phyloP scores from a whole-genome alignment of 2,329 filamentous ascomycete species.

The Knoxdaviesia capensis region DNA sequence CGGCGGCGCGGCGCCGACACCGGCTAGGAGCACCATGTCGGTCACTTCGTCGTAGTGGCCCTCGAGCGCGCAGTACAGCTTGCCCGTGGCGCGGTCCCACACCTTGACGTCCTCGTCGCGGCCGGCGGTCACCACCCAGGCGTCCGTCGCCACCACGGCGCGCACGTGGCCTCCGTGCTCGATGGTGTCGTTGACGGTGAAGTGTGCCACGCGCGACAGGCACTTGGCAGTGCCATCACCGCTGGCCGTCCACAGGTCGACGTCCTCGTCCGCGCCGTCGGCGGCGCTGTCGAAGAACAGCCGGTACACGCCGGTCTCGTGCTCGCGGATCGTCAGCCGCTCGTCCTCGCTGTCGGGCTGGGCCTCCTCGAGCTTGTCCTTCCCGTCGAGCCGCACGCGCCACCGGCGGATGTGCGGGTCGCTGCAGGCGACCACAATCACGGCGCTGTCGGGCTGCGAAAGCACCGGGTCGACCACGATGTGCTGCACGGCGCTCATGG shows the following conservation, averaged over 20 bases:
- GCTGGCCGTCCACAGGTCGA: constrained; percentile 80
- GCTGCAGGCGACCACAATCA: constrained; percentile 63
- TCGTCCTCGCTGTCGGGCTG: constrained; percentile 6
- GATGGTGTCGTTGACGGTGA: constrained; percentile 51
- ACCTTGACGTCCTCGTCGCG: constrained; percentile 81
- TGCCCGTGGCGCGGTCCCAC: constrained; percentile 60
- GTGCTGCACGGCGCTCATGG: constrained; percentile 61
- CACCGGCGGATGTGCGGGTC: constrained; percentile 65
- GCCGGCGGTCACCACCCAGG: constrained; percentile 73
- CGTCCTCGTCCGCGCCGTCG: constrained; percentile 34
- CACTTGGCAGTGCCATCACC: constrained; percentile 79
- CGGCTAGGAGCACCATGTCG: constrained; percentile 43
- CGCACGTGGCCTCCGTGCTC: constrained; percentile 79
- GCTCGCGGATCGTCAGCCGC: constrained; percentile 44
- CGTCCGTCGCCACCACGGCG: constrained; percentile 53
- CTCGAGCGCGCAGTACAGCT: constrained; percentile 50
- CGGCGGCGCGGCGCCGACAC: constrained; percentile 14
- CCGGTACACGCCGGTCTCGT: constrained; percentile 81
- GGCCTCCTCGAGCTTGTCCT: constrained; percentile 31
- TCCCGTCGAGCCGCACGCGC: constrained; percentile 33
- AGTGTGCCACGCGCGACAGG: constrained; percentile 46
- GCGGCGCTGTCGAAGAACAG: constrained; percentile 25
- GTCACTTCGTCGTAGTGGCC: constrained; percentile 93
- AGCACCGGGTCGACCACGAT: constrained; percentile 54
- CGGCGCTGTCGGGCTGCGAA: constrained; percentile 25